phyloP scores from a whole-genome alignment of 208 protist species.

The Acanthamoeba castellanii region DNA sequence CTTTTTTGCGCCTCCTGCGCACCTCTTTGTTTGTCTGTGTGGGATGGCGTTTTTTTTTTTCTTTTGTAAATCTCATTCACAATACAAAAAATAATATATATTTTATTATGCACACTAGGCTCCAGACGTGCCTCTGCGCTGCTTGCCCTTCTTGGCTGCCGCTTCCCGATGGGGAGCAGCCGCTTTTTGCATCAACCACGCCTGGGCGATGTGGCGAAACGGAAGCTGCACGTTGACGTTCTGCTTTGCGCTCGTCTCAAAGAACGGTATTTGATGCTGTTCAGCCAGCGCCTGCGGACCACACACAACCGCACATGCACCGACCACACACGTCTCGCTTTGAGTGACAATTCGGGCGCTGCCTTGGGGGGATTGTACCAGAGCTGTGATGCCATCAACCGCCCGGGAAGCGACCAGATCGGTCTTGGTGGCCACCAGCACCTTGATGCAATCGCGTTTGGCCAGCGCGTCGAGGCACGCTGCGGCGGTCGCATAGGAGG shows the following conservation, averaged over 20 bases:
- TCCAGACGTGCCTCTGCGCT: too few relatives aligned
- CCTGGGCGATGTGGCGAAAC: conserved; percentile 1
- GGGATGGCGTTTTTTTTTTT: too few relatives aligned
- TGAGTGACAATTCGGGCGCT: not conserved
- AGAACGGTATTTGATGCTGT: not conserved
- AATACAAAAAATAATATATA: too few relatives aligned
- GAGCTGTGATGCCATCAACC: not conserved
- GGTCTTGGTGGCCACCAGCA: conserved; percentile 4
- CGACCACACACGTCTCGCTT: not conserved
- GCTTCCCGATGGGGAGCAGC: too few relatives aligned
- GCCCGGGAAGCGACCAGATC: not conserved
- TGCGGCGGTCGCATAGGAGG: not conserved
- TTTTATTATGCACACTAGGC: too few relatives aligned
- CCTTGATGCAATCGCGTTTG: not conserved
- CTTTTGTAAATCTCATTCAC: too few relatives aligned
- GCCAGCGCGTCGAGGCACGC: not conserved
- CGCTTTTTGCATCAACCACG: not conserved
- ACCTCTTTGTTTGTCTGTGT: too few relatives aligned
- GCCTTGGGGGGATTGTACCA: not conserved
- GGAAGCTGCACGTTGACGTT: not conserved
- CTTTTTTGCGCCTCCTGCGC: too few relatives aligned
- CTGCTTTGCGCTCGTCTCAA: conserved; percentile 16
- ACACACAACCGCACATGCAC: too few relatives aligned
- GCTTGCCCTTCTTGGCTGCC: too few relatives aligned
- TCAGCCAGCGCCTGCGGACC: not conserved